These are phyloP conservation scores for Graphilbum sp. DNA, from an alignment of 2,329 filamentous ascomycete genomes.

Conservation along the genomic window DNA sequence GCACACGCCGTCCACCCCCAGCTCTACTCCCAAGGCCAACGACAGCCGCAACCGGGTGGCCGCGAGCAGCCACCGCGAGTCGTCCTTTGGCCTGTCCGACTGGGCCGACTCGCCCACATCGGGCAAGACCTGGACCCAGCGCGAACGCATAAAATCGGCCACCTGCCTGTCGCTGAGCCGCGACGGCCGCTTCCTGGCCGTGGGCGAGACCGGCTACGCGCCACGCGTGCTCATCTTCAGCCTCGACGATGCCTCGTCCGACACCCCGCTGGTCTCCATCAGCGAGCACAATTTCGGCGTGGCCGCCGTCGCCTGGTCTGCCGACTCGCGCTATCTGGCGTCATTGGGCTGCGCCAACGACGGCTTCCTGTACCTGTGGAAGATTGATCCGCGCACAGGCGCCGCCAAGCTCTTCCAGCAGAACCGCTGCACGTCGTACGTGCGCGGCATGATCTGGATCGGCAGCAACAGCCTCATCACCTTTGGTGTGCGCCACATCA, in stretches of 20 bases:
- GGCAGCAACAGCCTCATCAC: conserved; percentile 67
- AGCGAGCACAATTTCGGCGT: conserved; percentile 86
- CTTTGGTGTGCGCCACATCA: conserved; percentile 79
- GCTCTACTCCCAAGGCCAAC: conserved; percentile 42
- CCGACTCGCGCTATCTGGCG: conserved; percentile 71
- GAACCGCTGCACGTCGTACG: conserved; percentile 76
- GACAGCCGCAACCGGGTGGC: conserved; percentile 44
- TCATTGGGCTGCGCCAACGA: conserved; percentile 82
- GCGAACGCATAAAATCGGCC: conserved; percentile 85
- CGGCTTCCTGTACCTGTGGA: conserved; percentile 87
- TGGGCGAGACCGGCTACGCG: conserved; percentile 90
- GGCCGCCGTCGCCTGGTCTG: conserved; percentile 74
- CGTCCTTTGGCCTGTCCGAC: conserved; percentile 26
- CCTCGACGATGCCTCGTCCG: conserved; percentile 61
- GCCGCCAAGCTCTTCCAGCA: conserved; percentile 67
- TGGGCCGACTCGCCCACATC: conserved; percentile 42
- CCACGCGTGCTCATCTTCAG: conserved; percentile 85
- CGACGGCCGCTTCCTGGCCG: conserved; percentile 73
- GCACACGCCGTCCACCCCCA: conserved; percentile 31
- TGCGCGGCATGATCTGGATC: conserved; percentile 83
- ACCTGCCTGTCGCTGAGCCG: conserved; percentile 80
- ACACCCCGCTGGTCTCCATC: conserved; percentile 69
- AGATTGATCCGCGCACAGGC: conserved; percentile 66
- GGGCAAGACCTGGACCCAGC: conserved; percentile 68
- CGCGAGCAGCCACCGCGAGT: conserved; percentile 25